Evolutionary conservation across 257 asterid genomes (phyloP), one percentile per base, ranked within the genome.

Genomic region (Solanum virginianum): DNA sequence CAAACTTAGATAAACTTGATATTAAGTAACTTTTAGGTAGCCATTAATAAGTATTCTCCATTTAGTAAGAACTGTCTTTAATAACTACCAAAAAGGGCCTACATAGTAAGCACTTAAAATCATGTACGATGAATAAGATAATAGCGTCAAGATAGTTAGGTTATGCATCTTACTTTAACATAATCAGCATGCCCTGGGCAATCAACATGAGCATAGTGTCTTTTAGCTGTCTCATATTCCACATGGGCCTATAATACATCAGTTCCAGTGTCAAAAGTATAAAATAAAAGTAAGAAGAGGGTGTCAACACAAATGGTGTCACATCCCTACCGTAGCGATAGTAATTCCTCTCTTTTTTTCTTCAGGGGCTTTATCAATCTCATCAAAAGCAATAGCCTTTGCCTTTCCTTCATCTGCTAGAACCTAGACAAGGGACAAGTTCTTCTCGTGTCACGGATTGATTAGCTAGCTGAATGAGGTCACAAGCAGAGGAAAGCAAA

Each of bases 181-280:
- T 96, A 96, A 84, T 96, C 99, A 12, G 99, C 99, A 53, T 96
- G 99, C 9, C 99, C 99, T 16, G 99, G 99, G 85, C 99, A 96
- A 88, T 96, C 99, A 1, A 96, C 99, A 80, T 96, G 99, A 41
- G 99, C 98, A 87, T 96, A 96, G 87, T 96, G 99, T 55, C 99
- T 90, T 90, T 96, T 96, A 17, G 89, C 87, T 32, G 99, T 96
- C 89, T 96, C 99, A 26, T 96, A 96, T 72, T 96, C 99, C 26
- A 96, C 99, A 83, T 96, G 99, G 51, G 99, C 97, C 99, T 96
- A 92, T 89, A 85, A 20, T 55, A 87, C 84, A 79, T 53, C 68
- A 88, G 59, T 49, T 86, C n/a, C 86, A 81, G 85, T 85, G 82
- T 84, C 41, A 82, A 57, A 51, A n/a, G 69, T 36, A 36, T 32